These are phyloP conservation scores for Chlamydomonas asymmetrica DNA, from an alignment of 139 green algal species.

Conservation along the genomic window DNA sequence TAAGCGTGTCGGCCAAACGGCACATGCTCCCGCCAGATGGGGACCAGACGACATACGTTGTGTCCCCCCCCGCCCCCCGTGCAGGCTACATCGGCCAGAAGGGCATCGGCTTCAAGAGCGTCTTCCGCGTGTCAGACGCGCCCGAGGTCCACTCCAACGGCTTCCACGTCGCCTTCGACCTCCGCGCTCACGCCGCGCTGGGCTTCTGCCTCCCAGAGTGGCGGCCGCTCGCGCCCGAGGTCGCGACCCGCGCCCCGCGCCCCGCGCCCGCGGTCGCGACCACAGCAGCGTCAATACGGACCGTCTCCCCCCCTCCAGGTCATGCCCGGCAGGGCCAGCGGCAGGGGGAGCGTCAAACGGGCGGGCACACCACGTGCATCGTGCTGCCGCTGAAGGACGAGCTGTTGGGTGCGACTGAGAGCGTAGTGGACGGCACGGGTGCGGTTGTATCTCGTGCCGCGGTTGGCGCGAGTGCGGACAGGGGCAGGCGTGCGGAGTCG, in stretches of 20 bases:
- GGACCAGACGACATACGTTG: too few relatives aligned
- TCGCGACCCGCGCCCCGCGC: neutral
- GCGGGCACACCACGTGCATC: slow-evolving; percentile 20
- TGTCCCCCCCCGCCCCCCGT: too few relatives aligned
- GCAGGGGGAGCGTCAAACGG: neutral
- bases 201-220: slow-evolving; percentile 58
- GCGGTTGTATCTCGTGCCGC: neutral
- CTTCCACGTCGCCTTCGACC: slow-evolving; percentile 58
- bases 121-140: slow-evolving; percentile 47
- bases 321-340: neutral
- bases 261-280: neutral
- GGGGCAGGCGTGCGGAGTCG: neutral
- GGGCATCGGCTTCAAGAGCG: slow-evolving; percentile 58
- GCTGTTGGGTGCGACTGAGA: neutral
- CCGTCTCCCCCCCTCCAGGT: neutral
- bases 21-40: too few relatives aligned
- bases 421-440: neutral
- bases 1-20: too few relatives aligned
- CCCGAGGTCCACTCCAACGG: slow-evolving; percentile 46
- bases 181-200: slow-evolving; percentile 33
- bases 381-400: slow-evolving; percentile 39
- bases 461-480: neutral
- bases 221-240: slow-evolving; percentile 21
- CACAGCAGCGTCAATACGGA: neutral
- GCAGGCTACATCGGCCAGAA: slow-evolving; percentile 54